Base-by-base conservation (phyloP, 805 yeast genomes). In the Pichia pseudocactophila region DNA sequence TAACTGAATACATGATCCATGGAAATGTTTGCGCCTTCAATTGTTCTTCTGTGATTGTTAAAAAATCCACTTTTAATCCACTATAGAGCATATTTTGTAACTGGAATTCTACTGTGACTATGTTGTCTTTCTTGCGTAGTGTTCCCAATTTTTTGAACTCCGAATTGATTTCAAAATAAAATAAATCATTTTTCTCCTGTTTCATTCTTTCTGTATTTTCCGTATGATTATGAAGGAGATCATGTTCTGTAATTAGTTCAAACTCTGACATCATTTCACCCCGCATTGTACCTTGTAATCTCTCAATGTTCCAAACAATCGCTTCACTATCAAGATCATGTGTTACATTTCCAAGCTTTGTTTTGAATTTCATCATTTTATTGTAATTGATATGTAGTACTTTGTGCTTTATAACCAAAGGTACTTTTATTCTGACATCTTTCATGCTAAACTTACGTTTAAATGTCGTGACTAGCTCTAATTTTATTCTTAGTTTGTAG, bases 271-370 rank as follows among this genome's bases (percentile, higher is more conserved):
- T 45, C 66, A 64, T 63, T 26, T 59, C 63, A 19, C 59, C 63
- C 22, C 43, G 45, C 30, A 62, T 52, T 37, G 53, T 53, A 2
- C 96, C 96, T 16, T 75, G 76, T 42, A 86, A 61, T 17, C 78
- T 68, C 4, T 73, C 76, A 15, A 88, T 70, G 35, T 72, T 71
- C 97, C 97, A 89, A 1, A 80, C 58, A 2, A 89, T 61, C 41
- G 75, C 76, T 27, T 81, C 74, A 35, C 74, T 70, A 49, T 87
- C 90, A 7, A 92, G 70, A 44, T 79, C 78, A 57, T 80, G 84
- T 10, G 73, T 64, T 1, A 85, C 92, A 31, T 70, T 70, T 0
- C 97, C 97, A 28, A 70, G 50, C 49, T 79, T 79, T 4, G 92
- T 70, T 53, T 81, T 84, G 60, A 78, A 86, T 50, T 78, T 76